A percentile compares a stretch with the other conserved stretches of the same genome.
phyloP scores from a whole-genome alignment of 352 stramenopile genomes.

The Phytophthora boehmeriae region DNA sequence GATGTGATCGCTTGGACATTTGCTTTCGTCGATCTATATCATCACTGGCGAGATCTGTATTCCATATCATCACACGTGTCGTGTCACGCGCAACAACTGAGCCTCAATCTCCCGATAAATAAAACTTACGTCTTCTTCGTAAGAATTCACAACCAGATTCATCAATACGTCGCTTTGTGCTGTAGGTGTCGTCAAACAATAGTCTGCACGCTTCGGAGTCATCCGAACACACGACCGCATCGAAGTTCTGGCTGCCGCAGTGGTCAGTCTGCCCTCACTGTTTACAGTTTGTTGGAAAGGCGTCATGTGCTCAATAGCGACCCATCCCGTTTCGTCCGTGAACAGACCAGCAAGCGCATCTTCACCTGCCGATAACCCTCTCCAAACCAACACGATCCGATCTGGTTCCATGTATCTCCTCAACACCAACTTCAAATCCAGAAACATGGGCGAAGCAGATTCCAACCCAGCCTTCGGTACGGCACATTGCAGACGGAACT shows the following conservation, averaged over 20 bases:
- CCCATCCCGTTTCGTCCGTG: conserved; percentile 39
- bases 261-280: not conserved
- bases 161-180: conserved; percentile 18
- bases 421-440: conserved; percentile 43
- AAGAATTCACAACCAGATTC: conserved; percentile 37
- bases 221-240: conserved; percentile 39
- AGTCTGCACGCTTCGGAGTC: conserved; percentile 17
- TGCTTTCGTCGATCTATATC: too few relatives aligned
- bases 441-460: conserved; percentile 8
- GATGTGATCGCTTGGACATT: not conserved
- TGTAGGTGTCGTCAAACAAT: conserved; percentile 4
- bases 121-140: conserved; percentile 42
- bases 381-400: conserved; percentile 37
- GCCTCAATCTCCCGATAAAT: conserved; percentile 47
- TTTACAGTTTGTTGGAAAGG: conserved; percentile 7
- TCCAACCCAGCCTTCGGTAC: not conserved
- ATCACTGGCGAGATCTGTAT: too few relatives aligned
- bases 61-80: conserved; percentile 19
- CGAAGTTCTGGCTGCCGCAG: conserved; percentile 16
- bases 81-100: conserved; percentile 29
- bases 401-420: conserved; percentile 41
- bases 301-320: conserved; percentile 28
- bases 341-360: conserved; percentile 32
- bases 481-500: conserved; percentile 35
- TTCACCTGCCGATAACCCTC: conserved; percentile 40